Evolutionary conservation across 306 rosid species (phyloP), one percentile per base, ranked within the genome.

Genomic region (Crotalaria pallida): DNA sequence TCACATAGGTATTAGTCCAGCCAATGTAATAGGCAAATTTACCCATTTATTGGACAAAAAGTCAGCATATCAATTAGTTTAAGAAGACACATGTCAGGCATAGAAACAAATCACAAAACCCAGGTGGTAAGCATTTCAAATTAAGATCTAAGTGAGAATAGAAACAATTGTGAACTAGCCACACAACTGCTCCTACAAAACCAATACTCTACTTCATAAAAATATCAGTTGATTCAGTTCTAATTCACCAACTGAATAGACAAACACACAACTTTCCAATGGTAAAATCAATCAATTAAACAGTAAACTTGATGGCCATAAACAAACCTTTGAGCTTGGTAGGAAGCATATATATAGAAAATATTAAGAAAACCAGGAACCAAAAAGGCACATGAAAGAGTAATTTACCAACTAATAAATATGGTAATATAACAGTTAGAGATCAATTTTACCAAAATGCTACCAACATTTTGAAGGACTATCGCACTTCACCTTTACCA

Each of bases 51-150:
- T 15, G 58, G 50, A 45, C 50, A 33, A 62, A 7, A 34, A 24
- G 43, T 12, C 24, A 55, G 26, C 15, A 38, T 7, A 68, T 3
- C 21, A 45, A 60, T 29, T 29, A 17, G 61, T 33, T 69, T 52
- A 61, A 61, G 51, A 68, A 74, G 63, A 74, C 15, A 27, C 53
- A 68, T 44, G 47, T 2, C 45, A 80, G 48, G 70, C 27, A 47
- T 7, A 44, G 44, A 64, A 69, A 75, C 4, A 45, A 10, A 68
- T 33, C 47, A 78, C 31, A 55, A 43, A 62, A 26, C 53, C 17
- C 19, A 31, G 2, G 2, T 33, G 45, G 31, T 62, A 33, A 40
- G 33, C 23, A 63, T 56, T 78, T 33, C 75, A 51, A 41, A 58
- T 58, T 49, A 72, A 51, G 63, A 76, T 60, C 51, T 60, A 66